Evolutionary conservation across 2,329 filamentous ascomycete species (phyloP), one percentile per base, ranked within the genome.

Genomic region (Lasiodiplodia sp.): DNA sequence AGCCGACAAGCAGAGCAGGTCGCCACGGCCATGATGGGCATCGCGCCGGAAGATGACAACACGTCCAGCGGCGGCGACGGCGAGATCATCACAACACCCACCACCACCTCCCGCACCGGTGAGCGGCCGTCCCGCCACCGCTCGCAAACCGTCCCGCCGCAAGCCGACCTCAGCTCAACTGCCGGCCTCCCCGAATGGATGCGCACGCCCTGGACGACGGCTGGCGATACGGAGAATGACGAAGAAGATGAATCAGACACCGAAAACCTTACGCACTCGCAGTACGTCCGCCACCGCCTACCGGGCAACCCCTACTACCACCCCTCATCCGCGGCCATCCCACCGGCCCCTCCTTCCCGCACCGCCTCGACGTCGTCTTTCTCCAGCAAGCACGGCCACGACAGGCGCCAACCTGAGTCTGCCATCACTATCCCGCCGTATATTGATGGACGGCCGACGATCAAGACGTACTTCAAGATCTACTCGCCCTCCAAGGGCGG

Each of bases 391-490:
- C 64, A 57, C 38, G 52, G 52, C 37, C 64, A 66, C 18, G 64
- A 66, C 8, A 34, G 31, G 3, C 60, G 25, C 14, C 31, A 34
- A 1, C 25, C 52, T 5, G 37, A 38, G 34, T n/a, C 21, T 12
- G 38, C 14, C 31, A 79, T 85, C 0, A 82, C 85, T 0, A 75
- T 88, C 5, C 68, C 68, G n/a, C 68, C 62, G 18, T 88, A 88
- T 71, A 82, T 86, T 40, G 86, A 88, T 71, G 81, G 79, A 2
- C 80, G 86, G 1, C 86, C 86, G 0, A 87, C 85, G 1, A 88
- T 88, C 75, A 85, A 84, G 72, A 88, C 87, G 0, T 88, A 88
- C 72, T 88, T 88, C 78, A 88, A 88, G 74, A 88, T 88, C 65
- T 88, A 87, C 76, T 84, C 80, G n/a, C 86, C 87, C 0, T 84